Base-by-base conservation (phyloP, 164 flowering plant genomes). In the Kalanchoe fedtschenkoi region DNA sequence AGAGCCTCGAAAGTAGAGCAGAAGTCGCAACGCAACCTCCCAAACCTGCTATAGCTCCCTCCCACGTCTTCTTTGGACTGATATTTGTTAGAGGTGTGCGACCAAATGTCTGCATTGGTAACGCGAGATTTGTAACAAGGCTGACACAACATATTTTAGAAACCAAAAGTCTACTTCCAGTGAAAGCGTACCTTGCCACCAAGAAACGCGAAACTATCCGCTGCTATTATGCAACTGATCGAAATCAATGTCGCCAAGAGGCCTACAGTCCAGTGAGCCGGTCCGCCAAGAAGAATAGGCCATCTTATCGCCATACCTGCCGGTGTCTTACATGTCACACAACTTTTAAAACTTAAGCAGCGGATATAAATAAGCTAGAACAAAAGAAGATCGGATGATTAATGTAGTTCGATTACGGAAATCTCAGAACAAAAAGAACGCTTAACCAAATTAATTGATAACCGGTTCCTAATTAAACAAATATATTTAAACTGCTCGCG, bases 41-140 rank as follows among this genome's bases (percentile, higher is more conserved):
- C 74, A 95, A 69, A 42, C 99, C 99, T 9, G 80, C 78, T 68
- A 86, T 63, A 71, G 86, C 92, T 68, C 96, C 96, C 69, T 95
- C 99, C 89, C 96, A 86, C 43, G 97, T 95, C 81, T 91, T 95
- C 76, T 95, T 95, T 19, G 99, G 99, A 77, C 99, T 95, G 62
- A 95, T 72, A 71, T 43, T 75, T 33, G 83, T 95, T 29, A 95
- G 86, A 14, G 95, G 99, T 58, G 97, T 95, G 70, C 89, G 81
- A 59, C 97, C 97, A 86, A 88, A 88, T 67, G 84, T 80, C 99
- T 93, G 86, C 78, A 76, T 63, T 42, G 34, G 4, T 29, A 57
- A 30, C 17, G 6, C 26, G 16, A 1, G 17, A 33, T 24, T 30
- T 34, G 38, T 32, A 57, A 57, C 34, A 57, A n/a, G n/a, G 9